Conservation (phyloP, 2,329 filamentous ascomycete species). For the Rhynchosporium secalis region DNA sequence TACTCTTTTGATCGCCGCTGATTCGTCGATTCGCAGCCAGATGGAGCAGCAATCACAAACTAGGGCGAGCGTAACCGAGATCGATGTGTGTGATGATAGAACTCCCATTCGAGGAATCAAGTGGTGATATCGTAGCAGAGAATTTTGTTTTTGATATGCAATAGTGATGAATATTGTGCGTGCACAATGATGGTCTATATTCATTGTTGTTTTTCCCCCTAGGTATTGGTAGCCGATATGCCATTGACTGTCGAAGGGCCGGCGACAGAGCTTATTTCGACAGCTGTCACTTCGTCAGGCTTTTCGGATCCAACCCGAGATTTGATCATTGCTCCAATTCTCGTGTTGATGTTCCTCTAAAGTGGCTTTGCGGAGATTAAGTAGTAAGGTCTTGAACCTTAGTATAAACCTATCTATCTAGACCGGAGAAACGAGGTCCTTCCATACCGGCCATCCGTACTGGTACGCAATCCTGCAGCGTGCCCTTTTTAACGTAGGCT, state of each 20-base stretch:
- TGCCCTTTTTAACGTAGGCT: too few species aligned
- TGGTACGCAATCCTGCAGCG: too few species aligned
- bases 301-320: neutral
- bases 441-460: too few species aligned
- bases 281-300: neutral
- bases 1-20: conserved; percentile 9
- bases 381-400: too few species aligned
- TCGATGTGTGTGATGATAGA: neutral
- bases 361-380: too few species aligned
- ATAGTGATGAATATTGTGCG: neutral
- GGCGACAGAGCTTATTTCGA: conserved; percentile 16
- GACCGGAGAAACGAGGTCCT: too few species aligned
- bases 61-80: conserved; percentile 1
- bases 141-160: neutral
- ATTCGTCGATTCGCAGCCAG: conserved; percentile 13
- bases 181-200: conserved; percentile 6
- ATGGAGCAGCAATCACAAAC: conserved; percentile 5
- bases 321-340: conserved; percentile 30
- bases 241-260: neutral
- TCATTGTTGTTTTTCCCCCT: conserved; percentile 7
- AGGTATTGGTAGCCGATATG: conserved; percentile 10
- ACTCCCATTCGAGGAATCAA: neutral
- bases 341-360: too few species aligned
- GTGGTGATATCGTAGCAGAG: neutral
- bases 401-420: too few species aligned